phyloP scores from a whole-genome alignment of 2,329 filamentous ascomycete species.

The Sphaerulina populicola region DNA sequence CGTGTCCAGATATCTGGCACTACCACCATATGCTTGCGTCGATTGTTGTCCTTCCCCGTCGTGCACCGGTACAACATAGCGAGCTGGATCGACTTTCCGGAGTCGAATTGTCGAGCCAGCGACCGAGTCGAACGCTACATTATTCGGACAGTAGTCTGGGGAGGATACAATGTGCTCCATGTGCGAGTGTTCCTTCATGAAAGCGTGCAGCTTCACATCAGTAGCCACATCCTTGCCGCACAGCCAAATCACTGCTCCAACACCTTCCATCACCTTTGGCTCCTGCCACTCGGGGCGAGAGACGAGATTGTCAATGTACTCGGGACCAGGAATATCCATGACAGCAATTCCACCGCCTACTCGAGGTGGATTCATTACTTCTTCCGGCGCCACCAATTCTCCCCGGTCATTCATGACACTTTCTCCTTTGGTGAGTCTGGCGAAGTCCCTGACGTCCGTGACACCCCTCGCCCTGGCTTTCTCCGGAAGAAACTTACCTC shows the following conservation, averaged over 20 bases:
- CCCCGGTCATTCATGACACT: constrained; percentile 58
- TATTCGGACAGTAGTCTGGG: constrained; percentile 64
- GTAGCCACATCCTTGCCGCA: constrained; percentile 60
- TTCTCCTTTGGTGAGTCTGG: constrained; percentile 53
- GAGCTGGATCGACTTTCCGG: constrained; percentile 61
- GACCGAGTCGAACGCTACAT: constrained; percentile 59
- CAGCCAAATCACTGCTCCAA: constrained; percentile 71
- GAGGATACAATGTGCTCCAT: constrained; percentile 72
- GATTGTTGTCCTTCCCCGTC: constrained; percentile 44
- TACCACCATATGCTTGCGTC: constrained; percentile 13
- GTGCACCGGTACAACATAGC: constrained; percentile 62
- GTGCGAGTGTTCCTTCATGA: constrained; percentile 55
- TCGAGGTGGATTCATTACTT: constrained; percentile 65
- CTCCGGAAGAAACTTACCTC: constrained; percentile 69
- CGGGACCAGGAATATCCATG: constrained; percentile 63
- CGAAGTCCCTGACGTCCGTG: constrained; percentile 50
- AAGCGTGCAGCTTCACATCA: constrained; percentile 56
- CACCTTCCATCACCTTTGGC: constrained; percentile 54
- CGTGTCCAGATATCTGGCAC: constrained; percentile 7
- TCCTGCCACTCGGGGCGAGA: constrained; percentile 64
- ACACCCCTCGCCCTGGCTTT: constrained; percentile 61
- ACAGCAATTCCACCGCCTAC: constrained; percentile 68
- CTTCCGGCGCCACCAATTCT: constrained; percentile 66
- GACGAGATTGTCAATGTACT: constrained; percentile 64
- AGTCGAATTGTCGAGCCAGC: constrained; percentile 61